Evolutionary conservation across 2,329 filamentous ascomycete species (phyloP), one percentile per base, ranked within the genome.

Genomic region (Sarocladium oryzae): DNA sequence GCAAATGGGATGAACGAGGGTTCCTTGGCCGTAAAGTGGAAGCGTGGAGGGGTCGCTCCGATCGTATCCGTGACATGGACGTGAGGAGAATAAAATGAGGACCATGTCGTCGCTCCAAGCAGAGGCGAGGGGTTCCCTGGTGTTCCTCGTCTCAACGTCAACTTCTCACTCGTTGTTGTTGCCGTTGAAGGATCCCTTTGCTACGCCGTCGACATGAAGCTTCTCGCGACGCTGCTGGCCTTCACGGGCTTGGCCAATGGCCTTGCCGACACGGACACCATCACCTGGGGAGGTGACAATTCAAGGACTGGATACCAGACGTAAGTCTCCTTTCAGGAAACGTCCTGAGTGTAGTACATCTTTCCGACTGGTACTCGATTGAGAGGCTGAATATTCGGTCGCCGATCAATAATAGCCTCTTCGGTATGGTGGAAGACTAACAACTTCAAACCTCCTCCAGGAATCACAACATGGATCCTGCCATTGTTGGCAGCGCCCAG

Each of bases 391-490:
- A n/a, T n/a, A n/a, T n/a, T n/a, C n/a, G n/a, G n/a, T n/a, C n/a
- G 28, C 28, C 28, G 13, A 16, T 40, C 13, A 16, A 20, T 21
- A 8, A 20, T 13, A 21, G 18, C 36, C 36, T 40, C 16, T 8
- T 40, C 8, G 33, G 15, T 7, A 5, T 13, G 16, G 21, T 6
- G n/a, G 20, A 21, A 40, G 3, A 21, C 36, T 40, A 7, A 21
- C 7, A 8, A 4, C 7, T 16, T 30, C 7, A 13, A 30, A 21
- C 18, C 18, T 40, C 18, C 18, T 40, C 18, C 37, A 68, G 66
- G 18, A 83, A 80, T 58, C 80, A 84, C 60, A 84, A 84, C 63
- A 78, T 84, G 74, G 78, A 84, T 58, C 81, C 81, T 1, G 69
- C 74, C 13, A 66, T 82, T 8, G 78, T 84, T 2, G 72, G 68